Conservation (phyloP, 768 basidiomycete species). For the Leccinum sublutescens region DNA sequence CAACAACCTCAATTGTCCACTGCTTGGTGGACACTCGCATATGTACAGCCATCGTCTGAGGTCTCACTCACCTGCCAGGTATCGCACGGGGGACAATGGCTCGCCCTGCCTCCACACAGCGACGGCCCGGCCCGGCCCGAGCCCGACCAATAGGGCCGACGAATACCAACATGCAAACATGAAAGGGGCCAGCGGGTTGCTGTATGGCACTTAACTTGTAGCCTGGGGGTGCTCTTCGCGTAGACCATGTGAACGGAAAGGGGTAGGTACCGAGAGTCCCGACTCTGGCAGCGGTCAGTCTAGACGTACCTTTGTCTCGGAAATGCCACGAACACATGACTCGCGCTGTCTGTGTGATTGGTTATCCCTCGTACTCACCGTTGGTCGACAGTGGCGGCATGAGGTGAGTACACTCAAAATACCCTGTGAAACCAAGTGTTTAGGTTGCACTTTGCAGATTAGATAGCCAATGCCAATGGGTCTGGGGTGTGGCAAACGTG, state of each 20-base stretch:
- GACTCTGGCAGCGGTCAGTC: not conserved
- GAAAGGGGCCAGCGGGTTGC: not conserved
- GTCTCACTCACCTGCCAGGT: not conserved
- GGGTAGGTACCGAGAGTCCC: not conserved
- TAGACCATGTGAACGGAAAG: not conserved
- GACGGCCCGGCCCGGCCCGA: not conserved
- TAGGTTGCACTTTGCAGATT: not conserved
- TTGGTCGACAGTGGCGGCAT: not conserved
- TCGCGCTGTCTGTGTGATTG: not conserved
- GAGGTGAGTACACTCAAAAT: not conserved
- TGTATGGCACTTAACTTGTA: not conserved
- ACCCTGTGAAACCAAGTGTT: not conserved
- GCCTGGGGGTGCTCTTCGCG: not conserved
- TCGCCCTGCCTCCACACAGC: not conserved
- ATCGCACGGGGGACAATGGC: not conserved
- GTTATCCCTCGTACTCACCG: not conserved
- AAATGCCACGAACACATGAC: not conserved
- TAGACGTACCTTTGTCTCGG: not conserved
- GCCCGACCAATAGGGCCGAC: not conserved
- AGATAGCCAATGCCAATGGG: not conserved
- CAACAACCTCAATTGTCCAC: slow-evolving; percentile 8
- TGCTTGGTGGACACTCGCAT: not conserved
- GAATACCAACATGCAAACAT: not conserved
- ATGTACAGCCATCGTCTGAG: not conserved
- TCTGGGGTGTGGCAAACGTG: too few relatives aligned